A percentile compares a stretch with the other conserved stretches of the same genome.
Conservation (phyloP, 768 basidiomycete genomes). For the Panaeolus cyanescens region DNA sequence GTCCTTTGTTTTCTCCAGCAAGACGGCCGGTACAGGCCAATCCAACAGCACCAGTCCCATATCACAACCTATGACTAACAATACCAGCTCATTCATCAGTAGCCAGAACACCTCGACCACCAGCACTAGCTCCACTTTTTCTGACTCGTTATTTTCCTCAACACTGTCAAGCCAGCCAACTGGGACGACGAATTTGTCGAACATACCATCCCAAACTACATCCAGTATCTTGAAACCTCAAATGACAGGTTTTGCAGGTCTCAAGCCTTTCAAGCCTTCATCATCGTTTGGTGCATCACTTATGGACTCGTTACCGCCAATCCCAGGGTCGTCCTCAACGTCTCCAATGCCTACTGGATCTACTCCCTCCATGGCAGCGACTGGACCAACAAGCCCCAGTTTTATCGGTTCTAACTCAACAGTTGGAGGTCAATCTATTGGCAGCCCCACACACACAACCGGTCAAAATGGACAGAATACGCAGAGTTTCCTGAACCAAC, state of each 20-base stretch:
- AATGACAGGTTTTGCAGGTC: conserved; percentile 53
- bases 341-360: conserved; percentile 43
- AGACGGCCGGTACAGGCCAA: conserved; percentile 18
- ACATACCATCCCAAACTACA: conserved; percentile 26
- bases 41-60: conserved; percentile 7
- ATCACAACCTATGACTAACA: conserved; percentile 28
- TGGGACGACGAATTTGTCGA: conserved; percentile 32
- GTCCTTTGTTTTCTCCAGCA: conserved; percentile 55
- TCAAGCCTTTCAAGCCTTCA: conserved; percentile 84
- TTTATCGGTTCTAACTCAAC: conserved; percentile 12
- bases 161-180: conserved; percentile 55
- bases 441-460: conserved; percentile 4
- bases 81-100: conserved; percentile 11
- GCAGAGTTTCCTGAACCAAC: conserved; percentile 32
- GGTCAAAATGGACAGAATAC: neutral
- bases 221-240: conserved; percentile 41
- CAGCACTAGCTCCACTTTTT: conserved; percentile 42
- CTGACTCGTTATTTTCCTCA: conserved; percentile 49
- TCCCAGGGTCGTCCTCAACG: conserved; percentile 57
- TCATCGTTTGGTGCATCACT: conserved; percentile 79
- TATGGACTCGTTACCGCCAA: conserved; percentile 72
- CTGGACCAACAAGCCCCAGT: conserved; percentile 8
- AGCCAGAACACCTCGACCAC: conserved; percentile 26
- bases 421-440: conserved; percentile 9
- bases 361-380: conserved; percentile 10